A percentile compares a stretch with the other conserved stretches of the same genome.
Evolutionary conservation across 371 early-diverging fungal species (phyloP).

Genomic region (Cokeromyces recurvatus): DNA sequence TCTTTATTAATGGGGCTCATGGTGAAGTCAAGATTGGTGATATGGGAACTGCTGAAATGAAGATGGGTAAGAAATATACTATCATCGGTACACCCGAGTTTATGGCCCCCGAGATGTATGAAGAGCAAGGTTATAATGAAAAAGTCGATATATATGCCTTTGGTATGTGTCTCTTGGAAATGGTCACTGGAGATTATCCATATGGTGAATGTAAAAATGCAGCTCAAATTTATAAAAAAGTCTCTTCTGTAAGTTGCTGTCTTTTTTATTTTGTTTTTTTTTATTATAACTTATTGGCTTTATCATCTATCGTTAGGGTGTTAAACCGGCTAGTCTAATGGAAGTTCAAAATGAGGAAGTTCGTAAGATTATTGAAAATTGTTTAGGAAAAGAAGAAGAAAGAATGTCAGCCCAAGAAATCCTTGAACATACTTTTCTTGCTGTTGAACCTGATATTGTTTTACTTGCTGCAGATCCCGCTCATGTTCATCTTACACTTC

Average conservation of each 20-base stretch:
- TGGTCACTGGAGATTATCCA: slow-evolving; percentile 88
- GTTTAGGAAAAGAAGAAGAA: slow-evolving; percentile 59
- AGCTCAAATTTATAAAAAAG: slow-evolving; percentile 84
- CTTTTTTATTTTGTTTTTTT: too few relatives aligned
- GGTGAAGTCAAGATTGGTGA: slow-evolving; percentile 94
- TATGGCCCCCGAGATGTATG: slow-evolving; percentile 96
- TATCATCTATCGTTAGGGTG: slow-evolving; percentile 45
- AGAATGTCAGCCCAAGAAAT: slow-evolving; percentile 74
- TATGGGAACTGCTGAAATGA: slow-evolving; percentile 81
- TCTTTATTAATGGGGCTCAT: slow-evolving; percentile 90
- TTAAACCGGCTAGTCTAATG: slow-evolving; percentile 75
- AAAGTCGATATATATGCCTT: slow-evolving; percentile 93
- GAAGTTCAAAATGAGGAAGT: slow-evolving; percentile 72
- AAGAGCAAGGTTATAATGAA: slow-evolving; percentile 84
- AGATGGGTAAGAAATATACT: slow-evolving; percentile 77
- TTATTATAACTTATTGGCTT: too few relatives aligned
- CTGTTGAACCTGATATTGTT: slow-evolving; percentile 74
- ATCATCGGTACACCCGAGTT: slow-evolving; percentile 91
- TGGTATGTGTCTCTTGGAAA: slow-evolving; percentile 90
- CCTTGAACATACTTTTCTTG: slow-evolving; percentile 77
- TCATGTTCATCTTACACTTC: slow-evolving; percentile 65
- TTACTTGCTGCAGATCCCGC: slow-evolving; percentile 58
- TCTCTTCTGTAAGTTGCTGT: slow-evolving; percentile 47
- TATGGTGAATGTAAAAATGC: slow-evolving; percentile 87
- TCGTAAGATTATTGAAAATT: slow-evolving; percentile 69